A percentile compares a stretch with the other conserved stretches of the same genome.
phyloP scores from a whole-genome alignment of 139 green algal species.

The Mesotaenium endlicherianum region DNA sequence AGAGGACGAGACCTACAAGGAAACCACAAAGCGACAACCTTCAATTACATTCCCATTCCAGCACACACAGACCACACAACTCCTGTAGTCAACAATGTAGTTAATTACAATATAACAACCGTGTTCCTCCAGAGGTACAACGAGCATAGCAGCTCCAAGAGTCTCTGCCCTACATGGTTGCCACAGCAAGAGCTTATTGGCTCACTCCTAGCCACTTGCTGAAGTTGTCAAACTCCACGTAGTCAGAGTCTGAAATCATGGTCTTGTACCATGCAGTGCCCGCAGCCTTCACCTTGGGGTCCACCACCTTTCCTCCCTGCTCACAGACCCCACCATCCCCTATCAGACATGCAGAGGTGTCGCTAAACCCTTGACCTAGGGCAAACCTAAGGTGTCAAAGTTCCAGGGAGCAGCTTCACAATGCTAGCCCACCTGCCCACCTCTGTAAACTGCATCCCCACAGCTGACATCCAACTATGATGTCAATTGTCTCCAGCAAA shows the following conservation, averaged over 20 bases:
- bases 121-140: neutral
- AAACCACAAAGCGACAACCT: too few relatives aligned
- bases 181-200: conserved; percentile 24
- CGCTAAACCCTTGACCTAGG: too few relatives aligned
- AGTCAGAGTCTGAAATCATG: conserved; percentile 58
- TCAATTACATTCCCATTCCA: too few relatives aligned
- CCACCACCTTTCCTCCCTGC: conserved; percentile 5
- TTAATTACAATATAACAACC: neutral
- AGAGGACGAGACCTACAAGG: too few relatives aligned
- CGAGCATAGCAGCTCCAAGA: neutral
- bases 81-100: neutral
- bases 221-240: conserved; percentile 58
- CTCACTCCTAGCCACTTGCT: conserved; percentile 52
- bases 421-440: too few relatives aligned
- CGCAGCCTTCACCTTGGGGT: conserved; percentile 45
- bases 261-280: conserved; percentile 66
- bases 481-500: too few relatives aligned
- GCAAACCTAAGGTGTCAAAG: too few relatives aligned
- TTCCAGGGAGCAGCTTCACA: too few relatives aligned
- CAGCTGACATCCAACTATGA: too few relatives aligned
- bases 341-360: too few relatives aligned
- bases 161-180: neutral
- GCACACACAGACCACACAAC: neutral
- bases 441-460: too few relatives aligned
- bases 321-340: too few relatives aligned